These are phyloP conservation scores for Mucor indicus DNA, from an alignment of 371 early-diverging fungal species.

Conservation along the genomic window DNA sequence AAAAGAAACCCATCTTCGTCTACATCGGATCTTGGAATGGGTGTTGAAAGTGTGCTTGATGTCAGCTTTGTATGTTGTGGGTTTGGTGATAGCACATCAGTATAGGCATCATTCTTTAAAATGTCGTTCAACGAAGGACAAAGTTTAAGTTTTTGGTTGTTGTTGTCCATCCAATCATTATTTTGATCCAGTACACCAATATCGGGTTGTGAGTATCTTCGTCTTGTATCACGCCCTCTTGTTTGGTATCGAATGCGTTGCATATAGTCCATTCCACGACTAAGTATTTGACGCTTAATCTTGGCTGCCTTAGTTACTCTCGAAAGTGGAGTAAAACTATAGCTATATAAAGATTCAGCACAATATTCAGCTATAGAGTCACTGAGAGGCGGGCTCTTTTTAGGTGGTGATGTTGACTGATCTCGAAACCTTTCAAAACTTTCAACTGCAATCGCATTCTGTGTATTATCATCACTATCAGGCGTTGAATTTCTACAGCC, in stretches of 20 bases:
- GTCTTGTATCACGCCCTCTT: constrained; percentile 35
- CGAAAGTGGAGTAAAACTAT: constrained; percentile 50
- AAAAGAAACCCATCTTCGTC: constrained; percentile 8
- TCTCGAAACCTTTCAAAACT: constrained; percentile 16
- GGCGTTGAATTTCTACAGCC: background rate
- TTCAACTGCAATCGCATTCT: constrained; percentile 7
- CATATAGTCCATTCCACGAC: constrained; percentile 55
- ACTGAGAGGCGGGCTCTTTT: background rate
- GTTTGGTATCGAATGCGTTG: constrained; percentile 51
- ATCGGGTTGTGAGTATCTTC: constrained; percentile 35
- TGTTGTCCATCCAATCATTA: constrained; percentile 14
- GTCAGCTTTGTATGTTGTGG: background rate
- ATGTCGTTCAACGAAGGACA: no score
- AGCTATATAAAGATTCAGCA: constrained; percentile 55
- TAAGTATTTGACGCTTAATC: constrained; percentile 42
- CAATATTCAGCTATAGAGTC: constrained; percentile 25
- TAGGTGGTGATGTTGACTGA: background rate
- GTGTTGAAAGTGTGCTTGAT: background rate
- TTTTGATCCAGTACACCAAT: constrained; percentile 32
- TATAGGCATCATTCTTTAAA: no score
- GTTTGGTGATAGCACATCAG: background rate
- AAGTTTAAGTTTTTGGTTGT: background rate
- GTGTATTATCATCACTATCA: constrained; percentile 10
- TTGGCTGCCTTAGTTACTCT: constrained; percentile 36
- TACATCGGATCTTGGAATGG: background rate